phyloP scores from a whole-genome alignment of 192 early-diverging fungal species.

The Backusella psychrophila region DNA sequence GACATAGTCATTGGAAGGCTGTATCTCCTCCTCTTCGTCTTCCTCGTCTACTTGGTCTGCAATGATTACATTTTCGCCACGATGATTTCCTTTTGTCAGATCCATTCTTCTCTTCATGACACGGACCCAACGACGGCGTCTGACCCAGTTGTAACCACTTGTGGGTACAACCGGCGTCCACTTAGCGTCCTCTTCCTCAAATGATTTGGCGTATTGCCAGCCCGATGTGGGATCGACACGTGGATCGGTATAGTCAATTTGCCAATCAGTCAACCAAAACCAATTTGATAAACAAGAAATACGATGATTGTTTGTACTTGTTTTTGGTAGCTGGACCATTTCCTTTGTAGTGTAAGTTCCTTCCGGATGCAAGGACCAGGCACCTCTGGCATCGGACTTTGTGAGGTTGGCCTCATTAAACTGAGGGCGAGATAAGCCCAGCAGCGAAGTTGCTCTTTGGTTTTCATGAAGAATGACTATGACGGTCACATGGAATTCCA shows the following conservation, averaged over 20 bases:
- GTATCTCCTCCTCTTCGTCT: conserved; percentile 11
- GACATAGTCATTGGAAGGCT: conserved; percentile 18
- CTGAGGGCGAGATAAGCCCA: conserved; percentile 48
- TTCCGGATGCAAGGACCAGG: conserved; percentile 56
- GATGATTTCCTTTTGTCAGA: conserved; percentile 20
- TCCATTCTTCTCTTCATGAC: conserved; percentile 72
- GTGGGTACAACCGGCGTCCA: conserved; percentile 54
- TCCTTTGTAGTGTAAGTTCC: conserved; percentile 51
- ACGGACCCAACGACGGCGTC: conserved; percentile 73
- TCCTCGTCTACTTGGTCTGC: conserved; percentile 13
- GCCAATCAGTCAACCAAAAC: conserved; percentile 86
- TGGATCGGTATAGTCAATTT: conserved; percentile 62
- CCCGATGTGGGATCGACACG: conserved; percentile 58
- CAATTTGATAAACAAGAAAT: conserved; percentile 42
- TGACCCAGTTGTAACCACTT: conserved; percentile 54
- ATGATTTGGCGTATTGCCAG: conserved; percentile 70
- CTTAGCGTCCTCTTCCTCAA: conserved; percentile 48
- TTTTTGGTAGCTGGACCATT: conserved; percentile 49
- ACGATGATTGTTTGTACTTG: conserved; percentile 12
- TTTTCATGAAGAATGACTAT: conserved; percentile 67
- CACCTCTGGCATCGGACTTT: conserved; percentile 54
- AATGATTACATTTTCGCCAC: conserved; percentile 1
- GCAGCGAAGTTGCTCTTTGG: conserved; percentile 55
- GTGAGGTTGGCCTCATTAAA: conserved; percentile 48
- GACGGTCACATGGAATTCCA: conserved; percentile 54